Conservation (phyloP, 441 rosid species). For the Gossypium schwendimanii region DNA sequence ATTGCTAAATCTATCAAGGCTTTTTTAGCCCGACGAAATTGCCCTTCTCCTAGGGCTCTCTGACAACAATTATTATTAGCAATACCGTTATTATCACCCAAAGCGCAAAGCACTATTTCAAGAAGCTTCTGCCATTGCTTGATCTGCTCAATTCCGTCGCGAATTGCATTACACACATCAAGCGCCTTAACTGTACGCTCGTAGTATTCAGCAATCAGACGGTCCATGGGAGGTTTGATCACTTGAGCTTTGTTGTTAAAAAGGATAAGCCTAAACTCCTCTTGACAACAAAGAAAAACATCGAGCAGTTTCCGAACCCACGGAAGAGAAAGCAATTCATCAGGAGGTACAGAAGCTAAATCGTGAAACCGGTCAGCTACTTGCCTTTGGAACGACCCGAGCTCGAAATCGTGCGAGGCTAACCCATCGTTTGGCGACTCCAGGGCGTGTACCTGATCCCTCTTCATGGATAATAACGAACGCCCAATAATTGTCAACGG, state of each 20-base stretch:
- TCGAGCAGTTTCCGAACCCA: slow-evolving; percentile 69
- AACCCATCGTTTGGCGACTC: slow-evolving; percentile 25
- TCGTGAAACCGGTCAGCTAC: slow-evolving; percentile 45
- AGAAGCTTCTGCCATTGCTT: slow-evolving; percentile 78
- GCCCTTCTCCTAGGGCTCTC: slow-evolving; percentile 68
- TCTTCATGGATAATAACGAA: slow-evolving; percentile 47
- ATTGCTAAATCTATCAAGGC: slow-evolving; percentile 66
- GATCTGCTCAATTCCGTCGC: slow-evolving; percentile 85
- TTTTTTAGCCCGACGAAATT: slow-evolving; percentile 76
- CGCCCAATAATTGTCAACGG: slow-evolving; percentile 34
- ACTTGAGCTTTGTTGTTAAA: slow-evolving; percentile 25
- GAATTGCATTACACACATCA: slow-evolving; percentile 84
- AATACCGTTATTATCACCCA: slow-evolving; percentile 25
- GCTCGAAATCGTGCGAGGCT: slow-evolving; percentile 32
- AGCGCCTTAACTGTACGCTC: slow-evolving; percentile 83
- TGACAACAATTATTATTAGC: slow-evolving; percentile 9
- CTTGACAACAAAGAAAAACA: slow-evolving; percentile 57
- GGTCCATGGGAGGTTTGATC: slow-evolving; percentile 50
- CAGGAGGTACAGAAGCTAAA: slow-evolving; percentile 33
- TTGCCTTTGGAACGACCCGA: slow-evolving; percentile 57
- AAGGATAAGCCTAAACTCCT: slow-evolving; percentile 52
- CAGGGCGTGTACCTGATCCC: slow-evolving; percentile 48
- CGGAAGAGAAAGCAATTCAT: slow-evolving; percentile 52
- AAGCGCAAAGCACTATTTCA: slow-evolving; percentile 68
- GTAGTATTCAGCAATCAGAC: slow-evolving; percentile 51